Evolutionary conservation across 768 basidiomycete genomes (phyloP).

Genomic region (Boletus rubescentipes): DNA sequence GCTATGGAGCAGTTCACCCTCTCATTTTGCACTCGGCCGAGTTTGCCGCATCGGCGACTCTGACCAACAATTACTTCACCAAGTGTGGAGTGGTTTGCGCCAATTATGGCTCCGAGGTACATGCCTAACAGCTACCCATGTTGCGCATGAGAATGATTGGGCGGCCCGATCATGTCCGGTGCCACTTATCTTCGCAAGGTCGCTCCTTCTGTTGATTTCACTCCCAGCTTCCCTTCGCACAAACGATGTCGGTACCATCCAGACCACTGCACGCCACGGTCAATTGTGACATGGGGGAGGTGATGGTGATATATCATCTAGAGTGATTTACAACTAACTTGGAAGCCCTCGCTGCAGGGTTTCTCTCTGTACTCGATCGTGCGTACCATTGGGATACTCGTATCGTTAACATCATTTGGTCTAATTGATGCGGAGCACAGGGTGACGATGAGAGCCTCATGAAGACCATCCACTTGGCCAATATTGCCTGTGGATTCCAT

Average conservation of each 20-base stretch:
- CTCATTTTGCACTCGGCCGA: background rate
- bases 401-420: background rate
- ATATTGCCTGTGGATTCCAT: slow-evolving; percentile 70
- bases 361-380: slow-evolving; percentile 52
- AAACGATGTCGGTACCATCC: slow-evolving; percentile 10
- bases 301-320: slow-evolving; percentile 12
- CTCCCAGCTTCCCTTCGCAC: background rate
- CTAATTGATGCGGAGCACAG: slow-evolving; percentile 24
- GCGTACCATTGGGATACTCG: background rate
- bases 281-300: slow-evolving; percentile 61
- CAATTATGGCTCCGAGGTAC: background rate
- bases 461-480: slow-evolving; percentile 57
- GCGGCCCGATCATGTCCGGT: slow-evolving; percentile 2
- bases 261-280: slow-evolving; percentile 39
- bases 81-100: too few relatives aligned
- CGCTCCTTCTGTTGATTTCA: background rate
- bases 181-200: background rate
- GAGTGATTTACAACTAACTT: slow-evolving; percentile 2
- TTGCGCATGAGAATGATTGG: background rate
- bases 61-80: background rate
- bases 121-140: background rate
- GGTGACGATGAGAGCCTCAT: slow-evolving; percentile 53
- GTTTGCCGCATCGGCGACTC: background rate
- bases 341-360: slow-evolving; percentile 34
- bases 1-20: background rate